These are phyloP conservation scores for Alternaria sp. DNA, from an alignment of 2,329 filamentous ascomycete species.

Conservation along the genomic window DNA sequence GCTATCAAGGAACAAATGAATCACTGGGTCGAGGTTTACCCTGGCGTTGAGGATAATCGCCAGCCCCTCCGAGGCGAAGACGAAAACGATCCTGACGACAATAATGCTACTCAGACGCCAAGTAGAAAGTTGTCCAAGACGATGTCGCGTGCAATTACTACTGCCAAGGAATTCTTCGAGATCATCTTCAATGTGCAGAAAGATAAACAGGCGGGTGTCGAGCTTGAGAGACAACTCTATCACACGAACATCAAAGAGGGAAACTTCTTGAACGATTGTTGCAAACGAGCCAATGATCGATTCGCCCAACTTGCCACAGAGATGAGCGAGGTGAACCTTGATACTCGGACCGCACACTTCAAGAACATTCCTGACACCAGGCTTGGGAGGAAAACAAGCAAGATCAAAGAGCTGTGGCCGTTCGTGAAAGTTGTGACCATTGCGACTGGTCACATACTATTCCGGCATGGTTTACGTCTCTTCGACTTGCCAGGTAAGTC, in stretches of 20 bases:
- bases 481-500: constrained; percentile 22
- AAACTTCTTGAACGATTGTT: constrained; percentile 1
- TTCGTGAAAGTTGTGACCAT: constrained; percentile 14
- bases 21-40: constrained; percentile 1
- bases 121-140: not conserved
- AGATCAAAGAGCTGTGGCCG: constrained; percentile 7
- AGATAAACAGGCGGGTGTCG: not conserved
- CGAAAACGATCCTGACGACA: not conserved
- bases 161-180: constrained; percentile 16
- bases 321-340: not conserved
- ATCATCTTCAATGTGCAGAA: constrained; percentile 14
- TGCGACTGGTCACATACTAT: constrained; percentile 14
- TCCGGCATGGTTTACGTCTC: constrained; percentile 9
- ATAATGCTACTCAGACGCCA: not conserved
- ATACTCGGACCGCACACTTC: not conserved
- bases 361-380: constrained; percentile 7
- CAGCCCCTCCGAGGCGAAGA: not conserved
- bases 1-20: constrained; percentile 10
- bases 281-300: not conserved
- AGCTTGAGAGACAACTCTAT: constrained; percentile 5
- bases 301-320: not conserved
- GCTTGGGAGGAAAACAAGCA: not conserved
- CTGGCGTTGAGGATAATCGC: not conserved
- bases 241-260: not conserved
- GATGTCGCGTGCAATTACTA: not conserved